Evolutionary conservation across 2,329 filamentous ascomycete species (phyloP).

Genomic region (Aspergillus sp.): DNA sequence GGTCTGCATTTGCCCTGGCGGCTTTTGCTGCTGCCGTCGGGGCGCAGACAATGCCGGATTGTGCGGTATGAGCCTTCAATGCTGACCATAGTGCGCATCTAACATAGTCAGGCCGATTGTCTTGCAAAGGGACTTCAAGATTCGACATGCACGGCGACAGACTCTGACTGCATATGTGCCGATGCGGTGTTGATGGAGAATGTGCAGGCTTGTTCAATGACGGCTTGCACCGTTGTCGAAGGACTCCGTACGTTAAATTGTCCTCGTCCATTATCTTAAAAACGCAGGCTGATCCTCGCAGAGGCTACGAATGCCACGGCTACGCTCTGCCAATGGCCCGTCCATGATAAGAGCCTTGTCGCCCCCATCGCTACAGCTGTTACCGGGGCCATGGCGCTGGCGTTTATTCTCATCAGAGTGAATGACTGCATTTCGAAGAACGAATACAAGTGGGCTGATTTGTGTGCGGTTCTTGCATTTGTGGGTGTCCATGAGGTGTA

Average conservation of each 20-base stretch:
- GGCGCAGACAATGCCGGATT: not conserved
- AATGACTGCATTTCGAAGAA: not conserved
- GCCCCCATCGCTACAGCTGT: not conserved
- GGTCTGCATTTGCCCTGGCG: not conserved
- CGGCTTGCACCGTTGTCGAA: not conserved
- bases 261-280: too few species aligned
- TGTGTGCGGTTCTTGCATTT: not conserved
- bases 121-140: not conserved
- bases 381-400: not conserved
- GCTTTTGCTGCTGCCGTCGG: not conserved
- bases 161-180: not conserved
- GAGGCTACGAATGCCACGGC: not conserved
- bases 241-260: not conserved
- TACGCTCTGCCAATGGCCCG: not conserved
- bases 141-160: not conserved
- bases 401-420: not conserved
- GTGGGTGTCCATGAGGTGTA: not conserved
- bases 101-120: not conserved
- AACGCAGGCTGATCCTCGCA: too few species aligned
- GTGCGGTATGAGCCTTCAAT: not conserved
- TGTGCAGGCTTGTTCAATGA: not conserved
- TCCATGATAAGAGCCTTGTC: not conserved
- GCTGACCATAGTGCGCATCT: too few species aligned
- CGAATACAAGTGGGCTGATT: not conserved
- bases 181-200: not conserved